These are phyloP conservation scores for Syzygium syzygioides DNA, from an alignment of 441 rosid genomes.

Conservation along the genomic window DNA sequence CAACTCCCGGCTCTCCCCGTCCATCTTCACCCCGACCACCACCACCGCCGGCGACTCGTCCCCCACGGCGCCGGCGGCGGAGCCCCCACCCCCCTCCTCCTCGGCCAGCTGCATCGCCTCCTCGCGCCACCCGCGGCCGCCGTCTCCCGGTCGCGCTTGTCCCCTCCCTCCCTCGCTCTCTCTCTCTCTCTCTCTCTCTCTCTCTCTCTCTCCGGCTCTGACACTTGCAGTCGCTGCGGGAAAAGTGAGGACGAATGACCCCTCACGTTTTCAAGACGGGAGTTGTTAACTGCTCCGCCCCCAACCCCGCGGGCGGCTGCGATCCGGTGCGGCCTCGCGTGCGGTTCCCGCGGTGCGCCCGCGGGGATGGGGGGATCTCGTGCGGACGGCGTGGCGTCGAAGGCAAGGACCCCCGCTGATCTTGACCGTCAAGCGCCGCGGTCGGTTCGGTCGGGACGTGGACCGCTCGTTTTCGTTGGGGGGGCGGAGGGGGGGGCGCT, in stretches of 20 bases:
- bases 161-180: not conserved
- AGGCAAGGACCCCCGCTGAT: not conserved
- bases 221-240: not conserved
- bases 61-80: constrained; percentile 13
- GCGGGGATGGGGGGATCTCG: not conserved
- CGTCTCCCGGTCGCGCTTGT: not conserved
- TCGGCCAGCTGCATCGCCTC: not conserved
- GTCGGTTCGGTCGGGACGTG: not conserved
- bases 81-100: constrained; percentile 22
- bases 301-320: not conserved
- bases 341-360: not conserved
- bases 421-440: not conserved
- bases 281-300: not conserved
- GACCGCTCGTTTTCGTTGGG: not conserved
- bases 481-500: not conserved
- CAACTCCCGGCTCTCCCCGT: constrained; percentile 60
- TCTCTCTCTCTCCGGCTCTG: not conserved
- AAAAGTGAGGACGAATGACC: not conserved
- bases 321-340: not conserved
- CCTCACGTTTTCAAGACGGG: not conserved
- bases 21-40: constrained; percentile 78
- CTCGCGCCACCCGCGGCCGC: not conserved
- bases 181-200: not conserved
- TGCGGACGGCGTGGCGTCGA: not conserved
- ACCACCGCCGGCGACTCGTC: constrained; percentile 29